phyloP scores from a whole-genome alignment of 73 alveolate species.

The Paramecium octaurelia region DNA sequence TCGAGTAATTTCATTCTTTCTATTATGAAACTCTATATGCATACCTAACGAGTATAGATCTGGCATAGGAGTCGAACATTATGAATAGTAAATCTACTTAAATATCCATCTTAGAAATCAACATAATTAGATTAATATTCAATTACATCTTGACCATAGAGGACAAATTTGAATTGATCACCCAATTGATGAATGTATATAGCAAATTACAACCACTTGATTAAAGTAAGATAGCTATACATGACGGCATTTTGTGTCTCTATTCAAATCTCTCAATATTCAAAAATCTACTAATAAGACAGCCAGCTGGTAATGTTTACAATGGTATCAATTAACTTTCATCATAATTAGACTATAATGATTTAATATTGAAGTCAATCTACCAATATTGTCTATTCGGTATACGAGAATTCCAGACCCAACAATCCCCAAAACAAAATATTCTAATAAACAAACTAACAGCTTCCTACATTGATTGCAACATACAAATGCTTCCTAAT shows the following conservation, averaged over 20 bases:
- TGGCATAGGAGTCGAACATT: background rate
- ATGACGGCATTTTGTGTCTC: conserved; percentile 16
- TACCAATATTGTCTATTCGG: background rate
- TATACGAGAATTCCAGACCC: background rate
- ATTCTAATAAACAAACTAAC: background rate
- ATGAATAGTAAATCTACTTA: background rate
- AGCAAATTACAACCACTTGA: background rate
- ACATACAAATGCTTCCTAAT: background rate
- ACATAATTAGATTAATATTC: conserved; percentile 5
- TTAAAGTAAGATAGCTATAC: background rate
- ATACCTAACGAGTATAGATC: background rate
- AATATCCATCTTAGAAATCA: background rate
- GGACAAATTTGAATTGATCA: background rate
- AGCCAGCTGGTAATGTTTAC: background rate
- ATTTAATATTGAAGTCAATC: background rate
- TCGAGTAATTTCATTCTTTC: background rate
- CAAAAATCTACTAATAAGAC: background rate
- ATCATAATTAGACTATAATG: conserved; percentile 19
- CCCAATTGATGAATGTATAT: background rate
- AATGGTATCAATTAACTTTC: background rate
- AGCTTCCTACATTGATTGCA: background rate
- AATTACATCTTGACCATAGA: background rate
- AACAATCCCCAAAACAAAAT: conserved; percentile 4
- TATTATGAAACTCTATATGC: background rate
- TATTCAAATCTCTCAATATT: background rate